A percentile compares a stretch with the other conserved stretches of the same genome.
These are phyloP conservation scores for Leccinum griseonigrum DNA, from an alignment of 1,284 basidiomycete species.

Conservation along the genomic window DNA sequence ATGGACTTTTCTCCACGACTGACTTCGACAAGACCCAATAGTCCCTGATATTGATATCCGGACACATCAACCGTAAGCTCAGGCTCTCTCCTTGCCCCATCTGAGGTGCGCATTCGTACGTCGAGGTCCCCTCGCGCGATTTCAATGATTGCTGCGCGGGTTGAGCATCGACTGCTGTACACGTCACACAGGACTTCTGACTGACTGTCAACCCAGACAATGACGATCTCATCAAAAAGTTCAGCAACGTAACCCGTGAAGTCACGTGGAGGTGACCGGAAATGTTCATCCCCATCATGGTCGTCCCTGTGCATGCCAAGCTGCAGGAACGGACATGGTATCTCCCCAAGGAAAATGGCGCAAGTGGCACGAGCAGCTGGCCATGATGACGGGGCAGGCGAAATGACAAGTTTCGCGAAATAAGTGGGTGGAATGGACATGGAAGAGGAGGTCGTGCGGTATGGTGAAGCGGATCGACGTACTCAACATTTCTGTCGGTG, in stretches of 20 bases:
- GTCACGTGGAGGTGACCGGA: constrained; percentile 90
- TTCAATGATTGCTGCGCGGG: constrained; percentile 94
- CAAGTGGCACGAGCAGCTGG: constrained; percentile 96
- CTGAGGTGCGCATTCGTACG: constrained; percentile 90
- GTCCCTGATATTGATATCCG: constrained; percentile 84
- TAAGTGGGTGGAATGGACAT: constrained; percentile 88
- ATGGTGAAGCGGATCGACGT: constrained; percentile 96
- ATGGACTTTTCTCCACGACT: constrained; percentile 93
- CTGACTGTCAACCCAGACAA: constrained; percentile 73
- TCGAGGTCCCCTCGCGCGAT: constrained; percentile 96
- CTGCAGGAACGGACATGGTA: constrained; percentile 89
- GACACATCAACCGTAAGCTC: constrained; percentile 94
- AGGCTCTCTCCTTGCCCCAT: constrained; percentile 96
- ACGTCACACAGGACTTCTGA: constrained; percentile 95
- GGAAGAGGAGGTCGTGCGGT: constrained; percentile 82
- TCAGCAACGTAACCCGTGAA: constrained; percentile 95
- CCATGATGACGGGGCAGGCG: constrained; percentile 95
- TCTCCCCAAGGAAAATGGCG: constrained; percentile 77
- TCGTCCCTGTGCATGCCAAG: constrained; percentile 87
- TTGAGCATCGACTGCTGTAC: constrained; percentile 91
- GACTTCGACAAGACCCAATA: constrained; percentile 95
- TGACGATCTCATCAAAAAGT: constrained; percentile 95
- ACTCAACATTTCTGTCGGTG: constrained; percentile 86
- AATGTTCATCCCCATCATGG: constrained; percentile 97
- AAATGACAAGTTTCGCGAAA: constrained; percentile 72